phyloP scores from a whole-genome alignment of 306 rosid genomes.

The Inga leiocalycina region DNA sequence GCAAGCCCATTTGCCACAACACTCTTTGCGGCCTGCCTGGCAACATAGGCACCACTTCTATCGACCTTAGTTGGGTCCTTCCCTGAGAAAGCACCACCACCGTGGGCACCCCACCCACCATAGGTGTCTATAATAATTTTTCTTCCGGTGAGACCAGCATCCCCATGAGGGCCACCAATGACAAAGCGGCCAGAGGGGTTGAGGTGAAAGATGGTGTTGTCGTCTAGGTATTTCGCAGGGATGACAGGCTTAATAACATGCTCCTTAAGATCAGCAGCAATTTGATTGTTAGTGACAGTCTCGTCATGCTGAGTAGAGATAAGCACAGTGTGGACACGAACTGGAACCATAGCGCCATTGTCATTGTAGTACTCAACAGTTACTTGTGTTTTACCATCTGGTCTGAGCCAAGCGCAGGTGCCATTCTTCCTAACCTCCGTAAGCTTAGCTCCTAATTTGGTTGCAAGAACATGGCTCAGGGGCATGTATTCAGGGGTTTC shows the following conservation, averaged over 20 bases:
- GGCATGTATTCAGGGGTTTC: slow-evolving; percentile 98
- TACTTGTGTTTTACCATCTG: slow-evolving; percentile 99
- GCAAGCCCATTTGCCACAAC: slow-evolving; percentile 91
- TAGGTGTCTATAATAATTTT: slow-evolving; percentile 97
- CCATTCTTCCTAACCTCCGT: slow-evolving; percentile 97
- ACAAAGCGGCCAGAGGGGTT: slow-evolving; percentile 99
- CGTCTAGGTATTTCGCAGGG: slow-evolving; percentile 95
- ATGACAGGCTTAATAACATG: slow-evolving; percentile 96
- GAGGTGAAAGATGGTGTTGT: slow-evolving; percentile 98
- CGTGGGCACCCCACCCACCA: slow-evolving; percentile 99
- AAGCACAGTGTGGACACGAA: slow-evolving; percentile 97
- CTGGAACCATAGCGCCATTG: slow-evolving; percentile 91
- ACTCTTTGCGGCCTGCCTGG: slow-evolving; percentile 98
- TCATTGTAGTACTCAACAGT: slow-evolving; percentile 94
- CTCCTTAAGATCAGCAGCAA: slow-evolving; percentile 94
- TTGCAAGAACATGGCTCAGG: slow-evolving; percentile 93
- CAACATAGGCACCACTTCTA: slow-evolving; percentile 97
- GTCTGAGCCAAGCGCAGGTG: slow-evolving; percentile 95
- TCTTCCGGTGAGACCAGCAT: slow-evolving; percentile 98
- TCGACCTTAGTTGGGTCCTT: slow-evolving; percentile 99
- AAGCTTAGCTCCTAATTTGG: slow-evolving; percentile 91
- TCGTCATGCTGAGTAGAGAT: slow-evolving; percentile 99
- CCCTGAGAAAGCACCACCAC: slow-evolving; percentile 99
- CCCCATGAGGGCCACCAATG: slow-evolving; percentile 99
- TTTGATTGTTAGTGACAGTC: slow-evolving; percentile 92